Base-by-base conservation (phyloP, 108 stramenopile species). In the Parmales sp. region DNA sequence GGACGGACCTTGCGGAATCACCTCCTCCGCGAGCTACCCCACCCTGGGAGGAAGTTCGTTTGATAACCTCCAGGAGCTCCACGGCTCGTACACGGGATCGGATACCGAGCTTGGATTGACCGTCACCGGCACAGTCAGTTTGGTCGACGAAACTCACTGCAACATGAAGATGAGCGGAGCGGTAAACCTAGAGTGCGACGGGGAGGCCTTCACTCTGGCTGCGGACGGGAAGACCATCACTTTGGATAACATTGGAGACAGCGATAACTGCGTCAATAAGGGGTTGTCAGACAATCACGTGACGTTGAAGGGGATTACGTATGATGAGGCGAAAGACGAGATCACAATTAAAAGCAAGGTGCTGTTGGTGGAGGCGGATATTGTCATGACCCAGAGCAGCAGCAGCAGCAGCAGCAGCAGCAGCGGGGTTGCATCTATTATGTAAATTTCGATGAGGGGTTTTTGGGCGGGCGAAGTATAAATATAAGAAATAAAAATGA, bases 271-370 rank as follows among this genome's bases (percentile, higher is more conserved):
- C 54, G 54, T 34, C 54, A 28, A 60, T 20, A 34, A 60, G 7
- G 54, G 31, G 2, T 34, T 60, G 13, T 28, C 13, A 16, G 54
- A 60, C 31, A 60, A 60, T 34, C 31, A 34, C 54, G 54, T 60
- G n/a, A 60, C 54, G 31, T 60, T 60, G 54, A 60, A 60, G 54
- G 26, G 29, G 18, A 34, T 60, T 20, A 34, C 54, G 31, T 60
- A 60, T 34, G 54, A 60, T 31, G 54, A 60, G 26, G 13, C 54
- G 6, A 19, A 11, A 28, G 54, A 60, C 31, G 20, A 11, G 11
- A 60, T 60, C 54, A 60, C 54, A n/a, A n/a, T n/a, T n/a, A n/a
- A n/a, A n/a, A n/a, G n/a, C n/a, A n/a, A n/a, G n/a, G n/a, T n/a
- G n/a, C n/a, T n/a, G n/a, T n/a, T n/a, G n/a, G n/a, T n/a, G n/a